Conservation (phyloP, 192 early-diverging fungal genomes). For the Linnemannia schmuckeri region DNA sequence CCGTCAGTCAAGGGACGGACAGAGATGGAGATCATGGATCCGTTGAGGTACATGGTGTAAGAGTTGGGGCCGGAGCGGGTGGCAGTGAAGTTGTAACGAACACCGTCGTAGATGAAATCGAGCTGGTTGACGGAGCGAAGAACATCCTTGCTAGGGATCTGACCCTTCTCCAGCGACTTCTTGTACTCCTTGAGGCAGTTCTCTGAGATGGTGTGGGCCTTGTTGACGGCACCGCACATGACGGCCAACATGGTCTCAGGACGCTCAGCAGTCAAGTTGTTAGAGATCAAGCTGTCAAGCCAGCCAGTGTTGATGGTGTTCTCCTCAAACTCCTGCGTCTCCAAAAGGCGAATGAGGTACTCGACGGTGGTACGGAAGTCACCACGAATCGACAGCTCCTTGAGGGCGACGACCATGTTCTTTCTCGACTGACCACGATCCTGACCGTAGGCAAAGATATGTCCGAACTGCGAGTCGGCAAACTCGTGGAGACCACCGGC, state of each 20-base stretch:
- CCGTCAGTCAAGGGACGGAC: conserved; percentile 92
- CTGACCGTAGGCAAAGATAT: conserved; percentile 97
- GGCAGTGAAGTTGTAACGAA: conserved; percentile 92
- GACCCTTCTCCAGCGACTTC: conserved; percentile 90
- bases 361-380: conserved; percentile 99
- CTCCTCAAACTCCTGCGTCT: conserved; percentile 88
- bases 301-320: conserved; percentile 96
- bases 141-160: conserved; percentile 83
- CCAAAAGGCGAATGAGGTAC: conserved; percentile 94
- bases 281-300: conserved; percentile 94
- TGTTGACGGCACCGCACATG: conserved; percentile 92
- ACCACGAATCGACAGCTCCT: conserved; percentile 98
- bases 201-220: conserved; percentile 79
- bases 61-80: conserved; percentile 85
- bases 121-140: conserved; percentile 81
- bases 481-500: conserved; percentile 98
- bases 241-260: conserved; percentile 92
- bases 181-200: conserved; percentile 82
- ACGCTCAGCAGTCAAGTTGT: conserved; percentile 90
- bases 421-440: conserved; percentile 93
- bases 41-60: conserved; percentile 86
- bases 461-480: conserved; percentile 99
- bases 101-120: conserved; percentile 93
- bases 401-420: conserved; percentile 97
- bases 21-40: conserved; percentile 85